These are phyloP conservation scores for Fusarium nygamai DNA, from an alignment of 2,329 filamentous ascomycete genomes.

Conservation along the genomic window DNA sequence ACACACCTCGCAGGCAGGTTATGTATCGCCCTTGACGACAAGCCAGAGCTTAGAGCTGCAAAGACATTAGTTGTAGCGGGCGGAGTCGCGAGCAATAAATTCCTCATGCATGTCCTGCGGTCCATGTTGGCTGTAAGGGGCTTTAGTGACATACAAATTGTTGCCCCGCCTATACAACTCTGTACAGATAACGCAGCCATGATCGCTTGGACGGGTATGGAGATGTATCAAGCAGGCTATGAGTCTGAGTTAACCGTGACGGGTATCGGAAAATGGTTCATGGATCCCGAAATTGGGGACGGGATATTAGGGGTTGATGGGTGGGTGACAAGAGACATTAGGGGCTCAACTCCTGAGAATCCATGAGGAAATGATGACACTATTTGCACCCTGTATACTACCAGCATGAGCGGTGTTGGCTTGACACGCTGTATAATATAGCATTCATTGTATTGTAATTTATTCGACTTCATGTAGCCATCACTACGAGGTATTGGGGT, in stretches of 20 bases:
- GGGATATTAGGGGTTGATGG: slow-evolving; percentile 72
- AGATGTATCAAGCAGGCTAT: slow-evolving; percentile 89
- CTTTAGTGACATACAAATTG: slow-evolving; percentile 67
- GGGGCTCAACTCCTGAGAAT: background rate
- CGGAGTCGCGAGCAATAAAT: slow-evolving; percentile 88
- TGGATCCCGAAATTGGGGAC: slow-evolving; percentile 68
- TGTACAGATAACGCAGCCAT: slow-evolving; percentile 98
- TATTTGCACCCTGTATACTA: background rate
- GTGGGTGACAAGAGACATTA: slow-evolving; percentile 50
- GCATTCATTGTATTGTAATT: slow-evolving; percentile 14
- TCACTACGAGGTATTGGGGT: slow-evolving; percentile 1
- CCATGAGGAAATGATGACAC: slow-evolving; percentile 8
- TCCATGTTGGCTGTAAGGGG: slow-evolving; percentile 72
- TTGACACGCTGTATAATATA: background rate
- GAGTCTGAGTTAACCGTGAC: slow-evolving; percentile 67
- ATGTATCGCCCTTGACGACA: slow-evolving; percentile 68
- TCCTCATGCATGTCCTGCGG: slow-evolving; percentile 74
- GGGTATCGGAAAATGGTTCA: slow-evolving; percentile 75
- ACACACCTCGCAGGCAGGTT: slow-evolving; percentile 85
- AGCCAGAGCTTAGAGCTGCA: slow-evolving; percentile 49
- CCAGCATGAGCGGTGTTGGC: background rate
- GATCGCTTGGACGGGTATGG: slow-evolving; percentile 93
- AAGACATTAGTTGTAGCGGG: slow-evolving; percentile 83
- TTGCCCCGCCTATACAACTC: slow-evolving; percentile 78
- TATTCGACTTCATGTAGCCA: background rate